A percentile compares a stretch with the other conserved stretches of the same genome.
These are phyloP conservation scores for Venturia effusa DNA, from an alignment of 2,329 filamentous ascomycete genomes.

Conservation along the genomic window DNA sequence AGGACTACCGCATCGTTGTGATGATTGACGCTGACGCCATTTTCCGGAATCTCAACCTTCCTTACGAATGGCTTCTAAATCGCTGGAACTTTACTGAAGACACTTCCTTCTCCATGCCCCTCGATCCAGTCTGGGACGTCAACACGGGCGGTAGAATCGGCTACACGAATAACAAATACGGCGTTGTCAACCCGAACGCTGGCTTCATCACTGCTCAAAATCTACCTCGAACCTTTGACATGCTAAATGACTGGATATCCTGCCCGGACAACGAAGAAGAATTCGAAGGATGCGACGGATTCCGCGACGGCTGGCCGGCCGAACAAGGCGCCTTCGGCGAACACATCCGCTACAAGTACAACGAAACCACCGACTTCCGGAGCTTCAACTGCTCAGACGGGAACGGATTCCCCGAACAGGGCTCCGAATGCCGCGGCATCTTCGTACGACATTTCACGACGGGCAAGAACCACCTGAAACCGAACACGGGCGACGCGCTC, in stretches of 20 bases:
- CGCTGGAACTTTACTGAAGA: conserved; percentile 32
- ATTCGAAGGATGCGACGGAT: conserved; percentile 17
- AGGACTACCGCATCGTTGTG: conserved; percentile 32
- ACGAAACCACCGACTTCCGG: conserved; percentile 10
- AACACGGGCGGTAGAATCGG: conserved; percentile 11
- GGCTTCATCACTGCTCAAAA: conserved; percentile 30
- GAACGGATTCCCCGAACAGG: conserved; percentile 22
- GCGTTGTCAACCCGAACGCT: conserved; percentile 26
- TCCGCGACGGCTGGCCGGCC: conserved; percentile 21
- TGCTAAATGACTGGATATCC: conserved; percentile 22
- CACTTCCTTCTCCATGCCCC: conserved; percentile 31
- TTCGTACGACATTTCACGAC: conserved; percentile 15
- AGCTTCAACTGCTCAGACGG: conserved; percentile 25
- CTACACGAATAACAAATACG: conserved; percentile 26
- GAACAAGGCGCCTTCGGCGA: conserved; percentile 25
- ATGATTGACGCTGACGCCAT: conserved; percentile 36
- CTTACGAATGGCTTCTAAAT: conserved; percentile 39
- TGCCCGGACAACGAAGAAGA: conserved; percentile 21
- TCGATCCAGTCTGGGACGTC: conserved; percentile 23
- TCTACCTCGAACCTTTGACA: conserved; percentile 16
- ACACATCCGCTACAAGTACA: conserved; percentile 24
- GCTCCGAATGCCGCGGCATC: conserved; percentile 13
- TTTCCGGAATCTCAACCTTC: conserved; percentile 32
- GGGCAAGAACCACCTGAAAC: conserved; percentile 12
- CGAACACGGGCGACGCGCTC: conserved; percentile 10